Evolutionary conservation across 345 rosid genomes (phyloP).

Genomic region (Syzygium aqueum): DNA sequence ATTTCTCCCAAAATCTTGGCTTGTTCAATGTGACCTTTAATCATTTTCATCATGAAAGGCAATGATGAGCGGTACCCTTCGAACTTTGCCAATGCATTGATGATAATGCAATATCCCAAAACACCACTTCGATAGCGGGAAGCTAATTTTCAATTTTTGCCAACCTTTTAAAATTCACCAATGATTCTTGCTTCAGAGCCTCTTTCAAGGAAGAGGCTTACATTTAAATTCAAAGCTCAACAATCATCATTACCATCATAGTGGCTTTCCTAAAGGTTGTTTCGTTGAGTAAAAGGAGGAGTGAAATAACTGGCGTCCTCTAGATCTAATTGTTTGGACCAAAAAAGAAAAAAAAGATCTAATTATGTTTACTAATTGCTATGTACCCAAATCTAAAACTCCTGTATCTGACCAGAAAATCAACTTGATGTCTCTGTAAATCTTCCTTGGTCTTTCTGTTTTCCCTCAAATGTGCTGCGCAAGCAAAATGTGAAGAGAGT

Average conservation of each 20-base stretch:
- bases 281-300: neutral
- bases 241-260: slow-evolving; percentile 9
- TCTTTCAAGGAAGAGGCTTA: slow-evolving; percentile 1
- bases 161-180: neutral
- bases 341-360: neutral
- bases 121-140: neutral
- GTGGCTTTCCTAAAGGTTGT: neutral
- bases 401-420: too few species aligned
- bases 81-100: neutral
- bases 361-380: neutral
- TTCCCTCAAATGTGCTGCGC: neutral
- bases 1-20: neutral
- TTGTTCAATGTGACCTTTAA: neutral
- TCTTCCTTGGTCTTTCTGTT: neutral
- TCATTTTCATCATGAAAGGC: neutral
- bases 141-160: neutral
- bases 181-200: slow-evolving; percentile 1
- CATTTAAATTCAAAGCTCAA: slow-evolving; percentile 13
- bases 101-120: neutral
- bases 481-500: neutral
- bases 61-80: neutral
- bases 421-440: neutral
- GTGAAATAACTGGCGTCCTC: neutral
- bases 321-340: neutral
- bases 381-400: too few species aligned